Percentiles rank a stretch among this genome's conserved stretches.
Evolutionary conservation across 441 rosid species (phyloP).

Genomic region (Adansonia gregorii): DNA sequence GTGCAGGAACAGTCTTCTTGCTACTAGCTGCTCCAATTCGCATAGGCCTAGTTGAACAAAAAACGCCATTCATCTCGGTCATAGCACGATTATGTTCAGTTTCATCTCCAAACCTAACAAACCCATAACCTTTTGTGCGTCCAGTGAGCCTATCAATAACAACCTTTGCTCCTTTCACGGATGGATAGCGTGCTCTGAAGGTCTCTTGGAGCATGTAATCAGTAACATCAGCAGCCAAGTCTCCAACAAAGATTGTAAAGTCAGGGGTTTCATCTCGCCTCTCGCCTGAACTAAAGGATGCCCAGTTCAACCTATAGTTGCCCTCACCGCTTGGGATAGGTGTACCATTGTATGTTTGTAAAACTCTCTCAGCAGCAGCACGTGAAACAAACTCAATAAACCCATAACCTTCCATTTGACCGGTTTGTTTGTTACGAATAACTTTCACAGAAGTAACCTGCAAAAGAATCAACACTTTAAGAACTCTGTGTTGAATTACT

Average conservation of each 20-base stretch:
- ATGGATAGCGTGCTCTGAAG: conserved; percentile 52
- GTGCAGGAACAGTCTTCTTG: conserved; percentile 50
- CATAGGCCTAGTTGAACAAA: conserved; percentile 77
- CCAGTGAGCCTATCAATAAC: conserved; percentile 75
- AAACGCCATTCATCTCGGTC: conserved; percentile 73
- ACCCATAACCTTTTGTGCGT: conserved; percentile 76
- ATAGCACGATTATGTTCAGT: conserved; percentile 66
- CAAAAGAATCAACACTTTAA: neutral
- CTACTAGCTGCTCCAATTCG: conserved; percentile 67
- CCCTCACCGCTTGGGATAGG: conserved; percentile 69
- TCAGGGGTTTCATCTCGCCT: conserved; percentile 74
- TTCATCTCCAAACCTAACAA: conserved; percentile 73
- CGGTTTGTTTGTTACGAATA: conserved; percentile 72
- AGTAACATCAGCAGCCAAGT: conserved; percentile 79
- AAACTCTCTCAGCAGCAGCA: conserved; percentile 59
- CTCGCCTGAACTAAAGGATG: conserved; percentile 66
- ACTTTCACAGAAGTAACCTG: conserved; percentile 64
- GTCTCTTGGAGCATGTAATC: conserved; percentile 72
- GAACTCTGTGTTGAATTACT: neutral
- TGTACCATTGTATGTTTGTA: conserved; percentile 65
- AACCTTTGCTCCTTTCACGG: conserved; percentile 76
- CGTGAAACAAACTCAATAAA: conserved; percentile 59
- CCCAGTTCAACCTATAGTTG: conserved; percentile 80
- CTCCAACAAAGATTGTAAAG: conserved; percentile 75
- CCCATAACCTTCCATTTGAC: conserved; percentile 67